Evolutionary conservation across 768 basidiomycete species (phyloP), one percentile per base, ranked within the genome.

Genomic region (Myochromella boudieri): DNA sequence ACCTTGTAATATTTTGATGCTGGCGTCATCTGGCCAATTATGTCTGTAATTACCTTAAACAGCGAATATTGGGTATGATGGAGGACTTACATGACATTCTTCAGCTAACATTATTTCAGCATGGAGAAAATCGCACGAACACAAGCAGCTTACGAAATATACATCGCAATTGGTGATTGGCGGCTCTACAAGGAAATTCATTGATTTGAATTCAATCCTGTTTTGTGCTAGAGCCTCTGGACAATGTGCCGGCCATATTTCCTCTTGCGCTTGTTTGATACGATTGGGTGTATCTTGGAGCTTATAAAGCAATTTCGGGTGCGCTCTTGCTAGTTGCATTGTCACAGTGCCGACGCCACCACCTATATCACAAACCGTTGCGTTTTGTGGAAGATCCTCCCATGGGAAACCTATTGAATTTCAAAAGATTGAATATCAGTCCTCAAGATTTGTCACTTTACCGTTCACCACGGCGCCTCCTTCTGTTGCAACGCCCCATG

Each of bases 21-120:
- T 63, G 31, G 67, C 61, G 1, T 57, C 57, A 38, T 71, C 61
- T 0, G 68, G 64, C 75, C 75, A 77, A 43, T 75, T 66, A 42
- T 74, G 75, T 11, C 72, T 75, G 37, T 11, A n/a, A n/a, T n/a
- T n/a, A n/a, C n/a, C n/a, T n/a, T n/a, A n/a, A n/a, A n/a, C n/a
- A n/a, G n/a, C n/a, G n/a, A n/a, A n/a, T n/a, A 21, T 17, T 40
- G 17, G 6, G 39, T 43, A 17, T 43, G 24, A 20, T 44, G 15
- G 18, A 27, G 29, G n/a, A 47, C 66, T 32, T 48, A 72, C 70
- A 72, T 38, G 43, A 72, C 60, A 20, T 68, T 60, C 14, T 66
- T 63, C 42, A 74, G 25, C 71, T 72, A 41, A 7, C 33, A 37
- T 26, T 18, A 26, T 37, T 17, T 12, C 21, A 32, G 26, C 18